A percentile compares a stretch with the other conserved stretches of the same genome.
Conservation (phyloP, 768 basidiomycete species). For the Amanita inopinata region DNA sequence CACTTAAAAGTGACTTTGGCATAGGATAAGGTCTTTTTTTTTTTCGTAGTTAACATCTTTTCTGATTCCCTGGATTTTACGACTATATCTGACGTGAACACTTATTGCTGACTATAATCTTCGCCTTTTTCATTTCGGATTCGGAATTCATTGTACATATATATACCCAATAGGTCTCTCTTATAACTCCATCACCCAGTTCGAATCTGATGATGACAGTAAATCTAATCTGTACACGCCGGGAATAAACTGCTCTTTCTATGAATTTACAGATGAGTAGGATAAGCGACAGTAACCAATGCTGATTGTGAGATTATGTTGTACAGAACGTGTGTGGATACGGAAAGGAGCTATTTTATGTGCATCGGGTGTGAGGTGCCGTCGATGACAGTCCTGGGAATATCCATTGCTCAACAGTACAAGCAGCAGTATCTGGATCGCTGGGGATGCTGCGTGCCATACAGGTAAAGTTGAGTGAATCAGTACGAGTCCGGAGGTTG, state of each 20-base stretch:
- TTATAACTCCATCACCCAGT: too few species aligned
- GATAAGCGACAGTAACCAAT: constrained; percentile 3
- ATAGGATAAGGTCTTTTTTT: neutral
- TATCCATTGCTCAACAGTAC: constrained; percentile 72
- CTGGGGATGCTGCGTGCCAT: constrained; percentile 67
- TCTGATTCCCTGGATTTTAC: neutral
- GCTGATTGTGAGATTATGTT: neutral
- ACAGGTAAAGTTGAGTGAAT: constrained; percentile 10
- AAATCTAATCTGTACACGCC: neutral
- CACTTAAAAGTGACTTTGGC: neutral
- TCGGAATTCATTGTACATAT: too few species aligned
- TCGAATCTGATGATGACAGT: neutral
- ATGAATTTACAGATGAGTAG: constrained; percentile 6
- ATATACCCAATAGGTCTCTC: too few species aligned
- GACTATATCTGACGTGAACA: neutral
- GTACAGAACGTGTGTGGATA: neutral
- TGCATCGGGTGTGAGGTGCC: neutral
- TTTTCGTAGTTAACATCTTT: neutral
- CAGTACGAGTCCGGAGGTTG: constrained; percentile 1
- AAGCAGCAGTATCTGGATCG: constrained; percentile 56
- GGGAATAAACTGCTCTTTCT: constrained; percentile 5
- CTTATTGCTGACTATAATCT: neutral
- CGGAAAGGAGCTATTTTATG: neutral
- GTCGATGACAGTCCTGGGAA: constrained; percentile 28
- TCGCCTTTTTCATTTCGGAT: neutral